A percentile compares a stretch with the other conserved stretches of the same genome.
Evolutionary conservation across 192 early-diverging fungal species (phyloP).

Genomic region (Linnemannia schmuckeri): DNA sequence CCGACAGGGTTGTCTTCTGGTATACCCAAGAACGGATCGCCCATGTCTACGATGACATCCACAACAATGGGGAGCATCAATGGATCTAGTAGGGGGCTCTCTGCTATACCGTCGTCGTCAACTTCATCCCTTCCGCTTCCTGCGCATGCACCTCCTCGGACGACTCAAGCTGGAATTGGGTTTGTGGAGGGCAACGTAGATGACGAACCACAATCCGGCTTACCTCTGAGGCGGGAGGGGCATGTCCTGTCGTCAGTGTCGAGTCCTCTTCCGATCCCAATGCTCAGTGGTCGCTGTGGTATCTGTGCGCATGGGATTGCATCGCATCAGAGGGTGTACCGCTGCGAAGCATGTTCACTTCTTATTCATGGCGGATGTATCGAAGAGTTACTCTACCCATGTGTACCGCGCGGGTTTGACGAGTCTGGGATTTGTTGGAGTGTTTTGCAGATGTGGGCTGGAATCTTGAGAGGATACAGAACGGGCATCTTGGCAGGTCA

Average conservation of each 20-base stretch:
- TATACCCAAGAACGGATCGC: conserved; percentile 21
- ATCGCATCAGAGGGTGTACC: conserved; percentile 26
- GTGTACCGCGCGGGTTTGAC: conserved; percentile 72
- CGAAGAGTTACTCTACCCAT: conserved; percentile 66
- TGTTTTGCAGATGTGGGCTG: conserved; percentile 83
- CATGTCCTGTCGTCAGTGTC: conserved; percentile 32
- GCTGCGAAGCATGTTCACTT: conserved; percentile 59
- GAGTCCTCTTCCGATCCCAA: conserved; percentile 26
- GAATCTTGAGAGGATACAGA: conserved; percentile 80
- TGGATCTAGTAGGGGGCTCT: conserved; percentile 10
- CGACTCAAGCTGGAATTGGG: background rate
- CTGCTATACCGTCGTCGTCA: background rate
- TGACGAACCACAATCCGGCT: background rate
- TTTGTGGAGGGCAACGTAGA: background rate
- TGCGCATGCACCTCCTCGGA: background rate
- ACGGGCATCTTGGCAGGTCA: conserved; percentile 60
- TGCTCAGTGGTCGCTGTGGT: conserved; percentile 38
- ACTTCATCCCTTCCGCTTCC: background rate
- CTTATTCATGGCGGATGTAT: conserved; percentile 64
- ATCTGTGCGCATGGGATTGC: conserved; percentile 26
- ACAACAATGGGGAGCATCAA: conserved; percentile 54
- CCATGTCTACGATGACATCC: conserved; percentile 42
- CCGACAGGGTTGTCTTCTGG: background rate
- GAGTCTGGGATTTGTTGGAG: conserved; percentile 74
- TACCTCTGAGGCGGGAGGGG: conserved; percentile 13